phyloP scores from a whole-genome alignment of 768 basidiomycete species.

The Russula foetens region DNA sequence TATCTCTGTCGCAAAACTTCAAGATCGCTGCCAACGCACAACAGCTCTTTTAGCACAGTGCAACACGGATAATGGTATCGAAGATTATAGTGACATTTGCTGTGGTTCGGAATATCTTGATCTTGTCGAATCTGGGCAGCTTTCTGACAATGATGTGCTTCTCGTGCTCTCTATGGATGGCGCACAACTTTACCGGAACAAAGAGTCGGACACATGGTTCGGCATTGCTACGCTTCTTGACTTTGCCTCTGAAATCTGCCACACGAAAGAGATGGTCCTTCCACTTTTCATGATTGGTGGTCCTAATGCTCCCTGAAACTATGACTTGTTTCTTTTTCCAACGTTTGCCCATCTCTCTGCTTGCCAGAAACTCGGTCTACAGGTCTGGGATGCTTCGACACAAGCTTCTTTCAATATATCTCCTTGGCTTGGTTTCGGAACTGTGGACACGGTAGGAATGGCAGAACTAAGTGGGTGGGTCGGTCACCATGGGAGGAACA shows the following conservation, averaged over 20 bases:
- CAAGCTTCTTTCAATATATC: background rate
- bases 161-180: background rate
- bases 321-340: background rate
- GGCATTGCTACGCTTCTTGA: background rate
- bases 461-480: too few species aligned
- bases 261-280: background rate
- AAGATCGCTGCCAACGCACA: background rate
- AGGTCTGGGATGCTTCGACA: background rate
- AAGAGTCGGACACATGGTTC: background rate
- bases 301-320: background rate
- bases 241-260: background rate
- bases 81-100: too few species aligned
- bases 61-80: background rate
- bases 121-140: background rate
- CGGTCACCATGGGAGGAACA: too few species aligned
- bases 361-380: background rate
- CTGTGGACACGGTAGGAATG: too few species aligned
- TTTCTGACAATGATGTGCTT: background rate
- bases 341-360: background rate
- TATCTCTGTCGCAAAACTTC: background rate
- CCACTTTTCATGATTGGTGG: background rate
- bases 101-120: too few species aligned
- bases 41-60: background rate
- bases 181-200: background rate
- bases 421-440: too few species aligned